Percentiles rank a stretch among this genome's conserved stretches.
Evolutionary conservation across 345 rosid species (phyloP).

Genomic region (Gossypium thurberi): DNA sequence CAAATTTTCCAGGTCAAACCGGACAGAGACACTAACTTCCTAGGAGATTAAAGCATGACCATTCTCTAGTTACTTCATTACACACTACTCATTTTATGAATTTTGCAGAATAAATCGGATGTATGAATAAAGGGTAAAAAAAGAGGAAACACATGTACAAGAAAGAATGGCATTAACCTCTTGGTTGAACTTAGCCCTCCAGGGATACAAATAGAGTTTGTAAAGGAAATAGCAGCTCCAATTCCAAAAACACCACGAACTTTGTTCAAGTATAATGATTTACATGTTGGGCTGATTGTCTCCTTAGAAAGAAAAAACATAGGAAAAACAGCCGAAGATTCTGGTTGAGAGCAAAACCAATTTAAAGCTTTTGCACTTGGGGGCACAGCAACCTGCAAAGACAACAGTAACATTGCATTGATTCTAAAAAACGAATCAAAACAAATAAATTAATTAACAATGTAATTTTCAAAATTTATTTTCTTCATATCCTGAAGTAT

Average conservation of each 20-base stretch:
- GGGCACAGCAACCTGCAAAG: conserved; percentile 71
- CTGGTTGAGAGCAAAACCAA: conserved; percentile 77
- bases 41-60: not conserved
- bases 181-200: conserved; percentile 25
- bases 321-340: conserved; percentile 50
- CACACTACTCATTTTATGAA: not conserved
- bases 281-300: conserved; percentile 32
- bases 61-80: not conserved
- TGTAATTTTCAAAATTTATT: not conserved
- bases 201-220: conserved; percentile 26
- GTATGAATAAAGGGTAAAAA: not conserved
- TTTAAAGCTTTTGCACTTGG: conserved; percentile 79
- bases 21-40: not conserved
- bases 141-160: not conserved
- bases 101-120: not conserved
- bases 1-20: not conserved
- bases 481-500: not conserved
- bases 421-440: not conserved
- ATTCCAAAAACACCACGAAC: conserved; percentile 69
- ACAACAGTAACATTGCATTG: conserved; percentile 2
- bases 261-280: conserved; percentile 46
- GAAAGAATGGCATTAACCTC: conserved; percentile 36
- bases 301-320: conserved; percentile 75
- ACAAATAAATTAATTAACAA: not conserved
- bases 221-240: conserved; percentile 71